A percentile compares a stretch with the other conserved stretches of the same genome.
phyloP scores from a whole-genome alignment of 2,329 filamentous ascomycete genomes.

The Colletotrichum cordylinicola region DNA sequence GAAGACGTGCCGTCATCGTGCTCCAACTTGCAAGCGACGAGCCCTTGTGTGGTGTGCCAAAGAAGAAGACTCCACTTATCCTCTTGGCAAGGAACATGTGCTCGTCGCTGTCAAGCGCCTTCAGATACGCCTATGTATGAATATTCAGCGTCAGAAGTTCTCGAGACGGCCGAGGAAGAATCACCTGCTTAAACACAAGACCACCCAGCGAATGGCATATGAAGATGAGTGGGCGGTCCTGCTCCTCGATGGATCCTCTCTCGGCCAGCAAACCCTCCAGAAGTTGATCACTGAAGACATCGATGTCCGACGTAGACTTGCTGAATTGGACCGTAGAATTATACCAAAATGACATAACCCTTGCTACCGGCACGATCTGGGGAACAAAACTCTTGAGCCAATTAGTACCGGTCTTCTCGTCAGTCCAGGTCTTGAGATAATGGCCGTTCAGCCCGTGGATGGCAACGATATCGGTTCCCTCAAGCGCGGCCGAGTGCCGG shows the following conservation, averaged over 20 bases:
- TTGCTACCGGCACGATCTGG: not conserved
- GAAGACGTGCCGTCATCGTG: not conserved
- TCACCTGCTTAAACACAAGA: not conserved
- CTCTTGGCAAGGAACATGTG: not conserved
- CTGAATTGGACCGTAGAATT: not conserved
- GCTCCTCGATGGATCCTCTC: not conserved
- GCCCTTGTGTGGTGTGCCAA: constrained; percentile 22
- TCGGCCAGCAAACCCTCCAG: not conserved
- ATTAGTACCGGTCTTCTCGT: not conserved
- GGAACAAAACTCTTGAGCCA: not conserved
- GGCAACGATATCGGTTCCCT: not conserved
- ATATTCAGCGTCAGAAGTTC: not conserved
- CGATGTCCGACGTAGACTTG: not conserved
- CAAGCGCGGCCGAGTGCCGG: not conserved
- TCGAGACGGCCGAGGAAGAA: too few relatives aligned
- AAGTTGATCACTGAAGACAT: not conserved
- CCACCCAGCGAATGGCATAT: not conserved
- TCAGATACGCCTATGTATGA: not conserved
- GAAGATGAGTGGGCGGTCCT: not conserved
- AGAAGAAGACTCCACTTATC: constrained; percentile 24
- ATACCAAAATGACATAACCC: not conserved
- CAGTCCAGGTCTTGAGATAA: not conserved
- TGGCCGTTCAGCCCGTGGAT: constrained; percentile 1
- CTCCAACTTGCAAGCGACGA: not conserved
- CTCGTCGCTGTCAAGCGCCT: not conserved